A percentile compares a stretch with the other conserved stretches of the same genome.
These are phyloP conservation scores for Phialemoniopsis sp. DNA, from an alignment of 2,329 filamentous ascomycete species.

Conservation along the genomic window DNA sequence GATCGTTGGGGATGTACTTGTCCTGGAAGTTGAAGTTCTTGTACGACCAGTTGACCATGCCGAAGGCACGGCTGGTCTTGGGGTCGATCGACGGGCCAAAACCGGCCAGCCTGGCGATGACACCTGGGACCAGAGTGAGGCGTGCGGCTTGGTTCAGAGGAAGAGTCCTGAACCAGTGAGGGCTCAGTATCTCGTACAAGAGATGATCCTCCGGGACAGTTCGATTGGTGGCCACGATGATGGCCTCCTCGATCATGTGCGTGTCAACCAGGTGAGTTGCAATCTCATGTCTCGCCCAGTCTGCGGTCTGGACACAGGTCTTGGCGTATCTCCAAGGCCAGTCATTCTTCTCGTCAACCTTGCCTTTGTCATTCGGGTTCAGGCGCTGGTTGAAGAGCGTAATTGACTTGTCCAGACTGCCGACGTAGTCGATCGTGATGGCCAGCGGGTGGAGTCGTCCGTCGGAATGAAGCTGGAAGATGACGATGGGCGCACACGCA, in stretches of 20 bases:
- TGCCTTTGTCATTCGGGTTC: slow-evolving; percentile 21
- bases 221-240: too few relatives aligned
- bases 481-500: too few relatives aligned
- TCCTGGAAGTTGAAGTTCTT: slow-evolving; percentile 37
- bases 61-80: slow-evolving; percentile 27
- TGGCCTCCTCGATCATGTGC: too few relatives aligned
- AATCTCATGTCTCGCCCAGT: slow-evolving; percentile 45
- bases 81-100: too few relatives aligned
- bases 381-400: slow-evolving; percentile 43
- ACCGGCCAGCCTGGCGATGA: slow-evolving; percentile 37
- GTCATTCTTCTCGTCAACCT: slow-evolving; percentile 30
- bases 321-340: slow-evolving; percentile 51
- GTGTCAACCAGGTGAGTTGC: too few relatives aligned
- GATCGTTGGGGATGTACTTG: slow-evolving; percentile 40
- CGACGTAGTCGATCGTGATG: slow-evolving; percentile 42
- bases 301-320: slow-evolving; percentile 39
- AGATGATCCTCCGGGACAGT: slow-evolving; percentile 37
- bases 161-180: slow-evolving; percentile 46
- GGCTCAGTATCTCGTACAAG: slow-evolving; percentile 36
- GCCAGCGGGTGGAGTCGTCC: slow-evolving; percentile 43
- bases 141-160: slow-evolving; percentile 43
- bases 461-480: slow-evolving; percentile 36
- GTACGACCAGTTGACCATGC: slow-evolving; percentile 33
- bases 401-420: slow-evolving; percentile 35
- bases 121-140: slow-evolving; percentile 34